phyloP scores from a whole-genome alignment of 2,329 filamentous ascomycete genomes.

The Elsinoe ampelina region DNA sequence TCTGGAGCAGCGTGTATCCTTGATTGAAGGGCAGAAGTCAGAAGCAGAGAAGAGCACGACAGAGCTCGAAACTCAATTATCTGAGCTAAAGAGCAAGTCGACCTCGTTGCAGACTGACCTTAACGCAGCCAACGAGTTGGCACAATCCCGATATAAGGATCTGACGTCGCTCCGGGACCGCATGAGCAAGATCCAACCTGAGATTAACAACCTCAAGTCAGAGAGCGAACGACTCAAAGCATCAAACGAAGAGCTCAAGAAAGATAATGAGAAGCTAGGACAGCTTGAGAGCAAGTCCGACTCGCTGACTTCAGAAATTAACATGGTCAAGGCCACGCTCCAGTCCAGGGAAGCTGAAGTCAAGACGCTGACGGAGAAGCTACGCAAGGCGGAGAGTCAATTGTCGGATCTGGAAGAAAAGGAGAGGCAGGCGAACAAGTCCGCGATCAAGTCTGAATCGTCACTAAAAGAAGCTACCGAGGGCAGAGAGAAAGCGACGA shows the following conservation, averaged over 20 bases:
- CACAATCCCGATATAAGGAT: conserved; percentile 80
- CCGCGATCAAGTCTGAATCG: conserved; percentile 66
- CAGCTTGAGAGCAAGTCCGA: conserved; percentile 74
- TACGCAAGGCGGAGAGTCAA: conserved; percentile 62
- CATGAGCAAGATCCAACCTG: conserved; percentile 75
- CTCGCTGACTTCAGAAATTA: conserved; percentile 67
- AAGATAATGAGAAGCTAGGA: conserved; percentile 55
- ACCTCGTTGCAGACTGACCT: conserved; percentile 70
- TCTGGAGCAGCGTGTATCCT: conserved; percentile 54
- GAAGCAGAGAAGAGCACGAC: conserved; percentile 45
- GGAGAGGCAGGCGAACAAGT: conserved; percentile 62
- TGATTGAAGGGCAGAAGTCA: conserved; percentile 62
- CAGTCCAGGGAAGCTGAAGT: conserved; percentile 70
- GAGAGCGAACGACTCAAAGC: conserved; percentile 67
- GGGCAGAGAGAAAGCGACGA: conserved; percentile 58
- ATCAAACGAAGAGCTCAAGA: conserved; percentile 63
- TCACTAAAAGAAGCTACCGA: conserved; percentile 72
- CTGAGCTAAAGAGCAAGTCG: conserved; percentile 62
- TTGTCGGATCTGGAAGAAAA: conserved; percentile 71
- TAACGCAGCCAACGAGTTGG: conserved; percentile 74
- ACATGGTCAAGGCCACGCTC: conserved; percentile 58
- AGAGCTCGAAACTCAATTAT: conserved; percentile 54
- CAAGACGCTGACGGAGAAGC: conserved; percentile 65
- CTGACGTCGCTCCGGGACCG: conserved; percentile 70
- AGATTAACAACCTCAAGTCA: conserved; percentile 67